A percentile compares a stretch with the other conserved stretches of the same genome.
Evolutionary conservation across 2,329 filamentous ascomycete species (phyloP).

Genomic region (Neoscytalidium dimidiatum): DNA sequence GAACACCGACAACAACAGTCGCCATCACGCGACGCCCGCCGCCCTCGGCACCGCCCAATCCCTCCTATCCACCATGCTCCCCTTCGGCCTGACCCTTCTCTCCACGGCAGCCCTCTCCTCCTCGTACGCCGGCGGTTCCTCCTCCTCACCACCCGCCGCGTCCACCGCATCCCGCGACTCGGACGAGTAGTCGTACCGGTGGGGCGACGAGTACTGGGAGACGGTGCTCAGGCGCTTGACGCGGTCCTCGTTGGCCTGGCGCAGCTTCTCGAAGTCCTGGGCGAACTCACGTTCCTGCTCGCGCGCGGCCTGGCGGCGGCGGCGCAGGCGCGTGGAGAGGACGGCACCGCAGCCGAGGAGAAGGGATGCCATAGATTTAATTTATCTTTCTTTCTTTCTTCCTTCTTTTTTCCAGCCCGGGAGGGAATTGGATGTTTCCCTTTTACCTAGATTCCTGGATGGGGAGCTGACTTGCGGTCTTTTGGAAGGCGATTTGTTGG

Average conservation of each 20-base stretch:
- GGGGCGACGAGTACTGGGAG: not conserved
- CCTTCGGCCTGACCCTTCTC: not conserved
- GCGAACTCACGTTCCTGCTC: slow-evolving; percentile 11
- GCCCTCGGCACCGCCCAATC: not conserved
- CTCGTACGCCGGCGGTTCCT: not conserved
- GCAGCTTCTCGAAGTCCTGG: not conserved
- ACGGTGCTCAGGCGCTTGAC: not conserved
- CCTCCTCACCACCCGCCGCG: too few relatives aligned
- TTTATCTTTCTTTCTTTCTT: not conserved
- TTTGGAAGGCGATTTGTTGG: too few relatives aligned
- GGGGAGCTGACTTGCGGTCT: too few relatives aligned
- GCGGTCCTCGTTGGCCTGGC: slow-evolving; percentile 6
- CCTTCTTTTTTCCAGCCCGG: not conserved
- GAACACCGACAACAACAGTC: not conserved
- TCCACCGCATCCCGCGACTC: too few relatives aligned
- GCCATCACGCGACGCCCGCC: not conserved
- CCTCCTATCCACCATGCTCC: not conserved
- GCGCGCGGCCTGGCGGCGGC: not conserved
- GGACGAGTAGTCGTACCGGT: not conserved
- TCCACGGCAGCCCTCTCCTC: not conserved
- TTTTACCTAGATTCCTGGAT: too few relatives aligned
- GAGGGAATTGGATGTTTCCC: too few relatives aligned
- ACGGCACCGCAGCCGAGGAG: not conserved
- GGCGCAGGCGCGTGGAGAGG: not conserved
- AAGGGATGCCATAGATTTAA: not conserved